Conservation (phyloP, 1,284 basidiomycete genomes). For the Schizopora paradoxa region DNA sequence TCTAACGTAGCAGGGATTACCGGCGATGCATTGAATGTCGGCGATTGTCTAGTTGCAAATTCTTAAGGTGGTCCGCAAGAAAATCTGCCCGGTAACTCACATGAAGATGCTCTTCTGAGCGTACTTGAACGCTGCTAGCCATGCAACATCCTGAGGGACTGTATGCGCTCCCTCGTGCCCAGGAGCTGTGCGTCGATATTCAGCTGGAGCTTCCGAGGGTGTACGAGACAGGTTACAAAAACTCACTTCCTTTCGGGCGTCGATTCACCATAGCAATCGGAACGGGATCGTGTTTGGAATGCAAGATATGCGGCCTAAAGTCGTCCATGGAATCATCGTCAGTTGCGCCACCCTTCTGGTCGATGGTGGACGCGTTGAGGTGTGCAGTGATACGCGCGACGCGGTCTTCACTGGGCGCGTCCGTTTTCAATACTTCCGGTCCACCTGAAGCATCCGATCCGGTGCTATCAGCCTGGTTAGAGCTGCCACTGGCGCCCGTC, state of each 20-base stretch:
- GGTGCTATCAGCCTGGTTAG: not conserved
- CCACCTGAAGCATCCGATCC: not conserved
- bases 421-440: constrained; percentile 6
- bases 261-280: constrained; percentile 75
- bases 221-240: too few relatives aligned
- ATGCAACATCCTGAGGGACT: constrained; percentile 71
- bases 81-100: constrained; percentile 27
- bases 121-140: constrained; percentile 68
- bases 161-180: constrained; percentile 46
- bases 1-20: constrained; percentile 61
- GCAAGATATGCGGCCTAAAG: constrained; percentile 51
- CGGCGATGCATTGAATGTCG: constrained; percentile 71
- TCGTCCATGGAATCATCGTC: constrained; percentile 23
- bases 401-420: not conserved
- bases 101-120: constrained; percentile 71
- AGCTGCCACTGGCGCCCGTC: not conserved
- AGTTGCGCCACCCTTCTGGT: constrained; percentile 4
- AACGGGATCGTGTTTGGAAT: constrained; percentile 53
- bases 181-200: constrained; percentile 26
- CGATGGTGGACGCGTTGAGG: constrained; percentile 11
- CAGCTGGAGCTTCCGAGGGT: not conserved
- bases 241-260: constrained; percentile 53
- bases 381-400: constrained; percentile 13
- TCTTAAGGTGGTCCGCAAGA: not conserved
- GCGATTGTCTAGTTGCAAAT: constrained; percentile 47